phyloP scores from a whole-genome alignment of 148 eudicot genomes.

The Amaranthus hypochondriacus region DNA sequence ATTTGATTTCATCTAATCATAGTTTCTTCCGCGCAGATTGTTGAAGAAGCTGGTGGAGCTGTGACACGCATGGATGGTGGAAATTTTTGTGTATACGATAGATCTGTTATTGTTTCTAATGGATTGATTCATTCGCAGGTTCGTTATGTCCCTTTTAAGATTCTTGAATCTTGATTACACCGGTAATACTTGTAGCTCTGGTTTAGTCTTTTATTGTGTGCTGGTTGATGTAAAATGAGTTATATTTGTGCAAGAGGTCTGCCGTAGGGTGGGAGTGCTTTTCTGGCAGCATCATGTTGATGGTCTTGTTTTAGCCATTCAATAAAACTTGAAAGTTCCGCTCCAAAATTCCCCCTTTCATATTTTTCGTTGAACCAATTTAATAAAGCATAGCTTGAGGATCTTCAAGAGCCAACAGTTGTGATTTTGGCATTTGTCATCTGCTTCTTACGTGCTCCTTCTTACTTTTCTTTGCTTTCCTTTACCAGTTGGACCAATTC shows the following conservation, averaged over 20 bases:
- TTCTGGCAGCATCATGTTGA: too few species aligned
- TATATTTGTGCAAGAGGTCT: not conserved
- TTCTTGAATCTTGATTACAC: slow-evolving; percentile 1
- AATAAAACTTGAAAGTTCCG: too few species aligned
- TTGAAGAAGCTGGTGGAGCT: slow-evolving; percentile 97
- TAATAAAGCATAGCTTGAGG: too few species aligned
- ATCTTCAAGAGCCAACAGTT: too few species aligned
- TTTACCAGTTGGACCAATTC: too few species aligned
- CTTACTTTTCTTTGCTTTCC: too few species aligned
- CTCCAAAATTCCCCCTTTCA: too few species aligned
- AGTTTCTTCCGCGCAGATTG: slow-evolving; percentile 53
- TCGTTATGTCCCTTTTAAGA: slow-evolving; percentile 9
- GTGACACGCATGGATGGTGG: slow-evolving; percentile 93
- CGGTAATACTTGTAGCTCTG: not conserved
- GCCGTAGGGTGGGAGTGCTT: too few species aligned
- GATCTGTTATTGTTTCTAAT: slow-evolving; percentile 94
- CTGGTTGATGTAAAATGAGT: not conserved
- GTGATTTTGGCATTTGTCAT: too few species aligned
- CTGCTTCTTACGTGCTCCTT: too few species aligned
- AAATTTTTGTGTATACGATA: slow-evolving; percentile 75
- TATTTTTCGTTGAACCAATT: too few species aligned
- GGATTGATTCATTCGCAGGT: slow-evolving; percentile 76
- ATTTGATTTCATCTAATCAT: not conserved
- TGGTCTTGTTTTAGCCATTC: too few species aligned
- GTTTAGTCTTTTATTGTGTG: not conserved